phyloP scores from a whole-genome alignment of 2,329 filamentous ascomycete species.

The Colletotrichum sp. region DNA sequence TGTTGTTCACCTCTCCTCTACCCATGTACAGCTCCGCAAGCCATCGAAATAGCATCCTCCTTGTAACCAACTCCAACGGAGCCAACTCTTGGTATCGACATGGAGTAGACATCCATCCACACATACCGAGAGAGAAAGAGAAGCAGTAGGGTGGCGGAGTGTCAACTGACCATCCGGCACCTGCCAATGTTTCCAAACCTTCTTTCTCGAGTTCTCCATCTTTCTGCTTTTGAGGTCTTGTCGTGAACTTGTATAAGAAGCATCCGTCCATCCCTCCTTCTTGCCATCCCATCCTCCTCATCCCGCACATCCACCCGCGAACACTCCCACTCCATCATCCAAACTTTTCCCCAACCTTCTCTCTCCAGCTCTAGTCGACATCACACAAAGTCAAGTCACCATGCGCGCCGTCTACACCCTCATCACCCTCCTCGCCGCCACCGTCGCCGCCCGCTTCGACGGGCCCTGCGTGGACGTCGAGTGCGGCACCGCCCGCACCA shows the following conservation, averaged over 20 bases:
- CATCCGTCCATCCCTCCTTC: not conserved
- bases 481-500: not conserved
- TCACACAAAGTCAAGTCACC: not conserved
- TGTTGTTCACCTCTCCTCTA: not conserved
- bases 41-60: constrained; percentile 8
- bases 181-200: not conserved
- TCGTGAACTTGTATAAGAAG: constrained; percentile 5
- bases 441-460: constrained; percentile 10
- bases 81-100: not conserved
- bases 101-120: not conserved
- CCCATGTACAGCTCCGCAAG: not conserved
- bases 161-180: not conserved
- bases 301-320: not conserved
- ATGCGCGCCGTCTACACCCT: constrained; percentile 6
- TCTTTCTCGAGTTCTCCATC: not conserved
- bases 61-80: not conserved
- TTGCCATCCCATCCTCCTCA: constrained; percentile 1
- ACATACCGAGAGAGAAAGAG: not conserved
- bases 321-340: not conserved
- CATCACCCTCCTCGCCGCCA: constrained; percentile 8
- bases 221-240: not conserved
- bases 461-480: constrained; percentile 1
- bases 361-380: not conserved
- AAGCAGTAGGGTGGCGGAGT: not conserved
- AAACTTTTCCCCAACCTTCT: not conserved